Base-by-base conservation (phyloP, 2,329 filamentous ascomycete genomes). In the Phaeoacremonium minimum region DNA sequence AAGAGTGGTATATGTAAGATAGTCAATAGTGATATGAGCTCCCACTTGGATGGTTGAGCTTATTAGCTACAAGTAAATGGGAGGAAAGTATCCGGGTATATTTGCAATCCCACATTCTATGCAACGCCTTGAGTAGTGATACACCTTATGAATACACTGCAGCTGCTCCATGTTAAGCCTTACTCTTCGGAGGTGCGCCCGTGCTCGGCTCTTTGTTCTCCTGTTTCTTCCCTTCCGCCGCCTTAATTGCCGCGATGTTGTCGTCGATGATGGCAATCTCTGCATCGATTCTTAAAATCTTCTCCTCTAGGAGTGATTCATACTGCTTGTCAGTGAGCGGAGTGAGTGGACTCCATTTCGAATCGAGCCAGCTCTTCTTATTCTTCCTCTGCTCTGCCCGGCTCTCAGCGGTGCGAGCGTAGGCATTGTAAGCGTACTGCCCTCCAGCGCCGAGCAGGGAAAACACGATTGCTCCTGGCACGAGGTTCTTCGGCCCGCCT, bases 201-300 rank as follows among this genome's bases (percentile, higher is more conserved):
- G n/a, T n/a, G n/a, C n/a, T n/a, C n/a, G n/a, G n/a, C n/a, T n/a
- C n/a, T n/a, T n/a, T n/a, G n/a, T n/a, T n/a, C n/a, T n/a, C n/a
- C n/a, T n/a, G n/a, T n/a, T n/a, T n/a, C n/a, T n/a, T n/a, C n/a
- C n/a, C n/a, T n/a, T n/a, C 9, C n/a, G 22, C 35, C 28, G 41
- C 47, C 38, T 49, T 58, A n/a, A 67, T 44, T 18, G 56, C 54
- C 3, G 58, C 75, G 45, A 93, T 85, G 52, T 75, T 80, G 33
- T 93, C 87, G 50, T 93, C 85, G n/a, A 91, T 64, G 14, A 93
- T 56, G 2, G 86, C 77, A 51, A 93, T 85, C 47, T 91, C 84
- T 4, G 80, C 85, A 46, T 93, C 80, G 5, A 91, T 61, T 40
- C 69, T 72, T 20, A 91, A 61, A 14, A 90, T 57, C 60, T 81